Base-by-base conservation (phyloP, 352 stramenopile genomes). In the Globisporangium camurandrum region DNA sequence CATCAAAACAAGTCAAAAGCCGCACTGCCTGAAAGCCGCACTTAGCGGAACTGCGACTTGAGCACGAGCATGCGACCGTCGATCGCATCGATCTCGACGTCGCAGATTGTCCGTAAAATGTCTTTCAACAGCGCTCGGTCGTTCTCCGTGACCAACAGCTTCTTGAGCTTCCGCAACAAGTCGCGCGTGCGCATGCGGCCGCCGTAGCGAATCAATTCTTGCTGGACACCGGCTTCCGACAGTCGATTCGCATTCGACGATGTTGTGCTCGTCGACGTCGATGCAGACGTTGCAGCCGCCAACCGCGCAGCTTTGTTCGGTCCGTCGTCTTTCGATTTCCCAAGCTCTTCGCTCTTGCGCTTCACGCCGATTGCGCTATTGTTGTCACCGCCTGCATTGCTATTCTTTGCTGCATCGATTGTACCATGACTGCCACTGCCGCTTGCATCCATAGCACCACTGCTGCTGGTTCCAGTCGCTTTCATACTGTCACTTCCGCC, bases 41-140 rank as follows among this genome's bases (percentile, higher is more conserved):
- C 8, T 67, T 87, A 93, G 60, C 82, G 82, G 74, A 93, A 93
- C 62, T 93, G 82, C 1, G 76, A 84, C 65, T 93, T 91, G 50
- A 93, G 71, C 50, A 93, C 82, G 27, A 93, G 68, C 47, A 88
- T 43, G 34, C 73, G 75, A 22, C 79, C 82, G 59, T 93, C 82
- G 59, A 93, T 87, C 3, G 80, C 79, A 56, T 93, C 79, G 30
- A 87, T 77, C 53, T 93, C 79, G 31, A 90, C 75, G 52, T 93
- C 77, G 52, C 79, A 91, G 68, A 93, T 93, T 22, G 79, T 93
- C 41, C 82, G 79, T 57, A 93, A 49, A 38, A 93, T 93, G 28
- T 93, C 82, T 61, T 88, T 88, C 17, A 93, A 75, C 64, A 93
- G 61, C 20, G 79, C 74, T 51, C 83, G 82, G 51, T 93, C 80